These are phyloP conservation scores for Pseudotulostoma volvatum DNA, from an alignment of 495 filamentous ascomycete species.

Conservation along the genomic window DNA sequence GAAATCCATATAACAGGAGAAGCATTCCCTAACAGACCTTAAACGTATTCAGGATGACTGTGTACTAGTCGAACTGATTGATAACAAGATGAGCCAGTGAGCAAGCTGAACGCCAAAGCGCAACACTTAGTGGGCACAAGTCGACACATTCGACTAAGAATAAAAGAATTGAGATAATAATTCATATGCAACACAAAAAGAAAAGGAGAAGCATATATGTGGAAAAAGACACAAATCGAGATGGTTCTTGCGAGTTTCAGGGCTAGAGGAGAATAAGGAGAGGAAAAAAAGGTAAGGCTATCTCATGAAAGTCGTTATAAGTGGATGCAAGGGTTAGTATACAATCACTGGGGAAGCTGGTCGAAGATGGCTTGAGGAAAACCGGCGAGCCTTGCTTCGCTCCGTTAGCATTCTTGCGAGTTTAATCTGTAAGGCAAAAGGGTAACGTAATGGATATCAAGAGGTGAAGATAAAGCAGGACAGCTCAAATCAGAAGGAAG, in stretches of 20 bases:
- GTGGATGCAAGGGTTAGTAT: background rate
- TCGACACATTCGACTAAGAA: no score
- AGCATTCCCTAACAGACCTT: no score
- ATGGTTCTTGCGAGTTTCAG: background rate
- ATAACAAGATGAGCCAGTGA: no score
- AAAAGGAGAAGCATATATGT: no score
- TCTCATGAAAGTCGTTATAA: background rate
- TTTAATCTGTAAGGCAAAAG: background rate
- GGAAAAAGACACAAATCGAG: no score
- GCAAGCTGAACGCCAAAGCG: no score
- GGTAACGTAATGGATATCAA: background rate
- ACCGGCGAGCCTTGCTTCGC: background rate
- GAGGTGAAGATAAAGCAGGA: constrained; percentile 1
- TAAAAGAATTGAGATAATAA: no score
- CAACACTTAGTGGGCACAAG: no score
- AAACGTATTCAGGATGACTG: no score
- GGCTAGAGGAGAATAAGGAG: background rate
- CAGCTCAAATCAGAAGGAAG: constrained; percentile 7
- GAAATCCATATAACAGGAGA: no score
- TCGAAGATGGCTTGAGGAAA: background rate
- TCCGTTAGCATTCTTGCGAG: background rate
- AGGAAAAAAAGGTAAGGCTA: constrained; percentile 9
- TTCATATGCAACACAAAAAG: no score
- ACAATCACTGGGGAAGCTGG: background rate
- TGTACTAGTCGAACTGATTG: no score